Evolutionary conservation across 208 protist genomes (phyloP).

Genomic region (Crithidia fasciculata): DNA sequence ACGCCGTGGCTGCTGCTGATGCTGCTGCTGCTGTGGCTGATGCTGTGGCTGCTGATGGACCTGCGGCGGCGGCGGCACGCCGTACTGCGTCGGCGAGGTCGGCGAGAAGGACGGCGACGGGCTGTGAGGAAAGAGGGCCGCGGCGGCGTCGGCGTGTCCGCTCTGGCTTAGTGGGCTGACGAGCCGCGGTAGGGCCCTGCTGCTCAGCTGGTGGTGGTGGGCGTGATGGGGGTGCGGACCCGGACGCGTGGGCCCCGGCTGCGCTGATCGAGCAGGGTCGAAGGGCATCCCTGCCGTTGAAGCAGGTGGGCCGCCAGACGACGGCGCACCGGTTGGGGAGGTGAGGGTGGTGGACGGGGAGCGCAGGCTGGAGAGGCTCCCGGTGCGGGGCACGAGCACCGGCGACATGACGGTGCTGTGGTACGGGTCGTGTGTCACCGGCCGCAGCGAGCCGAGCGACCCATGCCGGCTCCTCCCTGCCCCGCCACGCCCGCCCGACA

Average conservation of each 20-base stretch:
- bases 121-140: conserved; percentile 1
- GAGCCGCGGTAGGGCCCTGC: neutral
- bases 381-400: conserved; percentile 4
- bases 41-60: conserved; percentile 2
- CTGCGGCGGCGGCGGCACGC: neutral
- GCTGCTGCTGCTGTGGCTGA: neutral
- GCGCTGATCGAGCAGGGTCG: no score
- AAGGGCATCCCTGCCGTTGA: neutral
- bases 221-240: neutral
- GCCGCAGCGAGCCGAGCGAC: conserved; percentile 21
- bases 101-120: conserved; percentile 2
- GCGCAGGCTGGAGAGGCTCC: conserved; percentile 18
- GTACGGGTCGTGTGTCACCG: conserved; percentile 28
- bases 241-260: neutral
- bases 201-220: conserved; percentile 3
- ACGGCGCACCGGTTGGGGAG: conserved; percentile 8
- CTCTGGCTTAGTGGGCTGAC: conserved; percentile 2
- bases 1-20: conserved; percentile 10
- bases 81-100: neutral
- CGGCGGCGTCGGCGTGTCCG: neutral
- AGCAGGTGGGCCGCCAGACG: neutral
- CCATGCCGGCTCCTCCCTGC: conserved; percentile 8
- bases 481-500: neutral
- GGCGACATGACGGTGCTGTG: conserved; percentile 17
- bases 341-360: conserved; percentile 15